Conservation (phyloP, 169 alveolate genomes). For the Besnoitia besnoiti region DNA sequence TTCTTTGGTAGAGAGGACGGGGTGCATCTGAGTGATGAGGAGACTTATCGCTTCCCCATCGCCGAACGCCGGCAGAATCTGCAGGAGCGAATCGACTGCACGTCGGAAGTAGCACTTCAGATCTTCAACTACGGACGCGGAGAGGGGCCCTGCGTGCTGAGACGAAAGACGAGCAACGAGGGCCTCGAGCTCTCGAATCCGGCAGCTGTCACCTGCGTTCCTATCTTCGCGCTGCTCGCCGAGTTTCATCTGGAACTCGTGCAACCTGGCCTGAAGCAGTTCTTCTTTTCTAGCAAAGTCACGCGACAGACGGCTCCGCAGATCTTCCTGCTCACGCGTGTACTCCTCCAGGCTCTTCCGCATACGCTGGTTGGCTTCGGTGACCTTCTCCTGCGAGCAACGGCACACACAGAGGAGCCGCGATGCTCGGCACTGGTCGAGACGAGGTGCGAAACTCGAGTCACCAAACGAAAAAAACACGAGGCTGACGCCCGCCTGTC, state of each 20-base stretch:
- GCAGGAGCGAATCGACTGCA: neutral
- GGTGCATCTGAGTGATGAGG: neutral
- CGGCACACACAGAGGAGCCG: neutral
- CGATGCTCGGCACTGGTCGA: neutral
- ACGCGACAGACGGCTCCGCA: neutral
- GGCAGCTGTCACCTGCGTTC: neutral
- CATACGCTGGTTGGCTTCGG: slow-evolving; percentile 3
- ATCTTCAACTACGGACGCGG: neutral
- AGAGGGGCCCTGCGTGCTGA: neutral
- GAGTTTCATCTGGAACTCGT: neutral
- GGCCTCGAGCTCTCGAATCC: neutral
- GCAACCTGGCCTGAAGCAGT: neutral
- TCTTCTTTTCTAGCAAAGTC: slow-evolving; percentile 7
- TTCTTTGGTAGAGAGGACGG: neutral
- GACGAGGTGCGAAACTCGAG: too few relatives aligned
- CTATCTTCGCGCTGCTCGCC: neutral
- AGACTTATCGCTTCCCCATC: neutral
- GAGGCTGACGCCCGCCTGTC: too few relatives aligned
- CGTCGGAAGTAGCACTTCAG: neutral
- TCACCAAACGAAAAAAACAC: too few relatives aligned
- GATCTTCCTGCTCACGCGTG: neutral
- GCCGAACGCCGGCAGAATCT: neutral
- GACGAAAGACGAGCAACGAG: neutral
- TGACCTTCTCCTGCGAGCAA: neutral
- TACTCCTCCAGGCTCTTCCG: neutral